Evolutionary conservation across 345 rosid species (phyloP), one percentile per base, ranked within the genome.

Genomic region (Abelmoschus esculentus): DNA sequence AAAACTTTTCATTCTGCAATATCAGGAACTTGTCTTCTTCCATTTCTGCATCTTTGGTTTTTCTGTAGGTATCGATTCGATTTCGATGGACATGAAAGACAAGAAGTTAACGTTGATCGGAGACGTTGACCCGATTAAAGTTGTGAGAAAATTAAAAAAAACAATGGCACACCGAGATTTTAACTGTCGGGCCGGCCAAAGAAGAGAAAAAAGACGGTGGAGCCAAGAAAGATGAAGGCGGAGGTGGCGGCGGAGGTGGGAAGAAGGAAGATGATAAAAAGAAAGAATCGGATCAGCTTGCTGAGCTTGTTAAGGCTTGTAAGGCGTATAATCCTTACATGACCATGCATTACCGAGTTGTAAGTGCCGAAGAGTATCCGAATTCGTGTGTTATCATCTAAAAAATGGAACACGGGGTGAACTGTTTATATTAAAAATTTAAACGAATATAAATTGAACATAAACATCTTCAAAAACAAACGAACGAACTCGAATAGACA

Each of bases 101-200:
- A 73, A 66, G 18, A 87, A 87, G 13, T 5, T 92, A 53, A 92
- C 96, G 0, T 84, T 92, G 3, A 79, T 69, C 0, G 96, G 96
- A 4, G 78, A 78, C 0, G 75, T 88, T 0, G 87, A 92, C 47
- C 84, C 87, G 0, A 67, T 79, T 15, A 11, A 14, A 0, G 60
- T 89, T 2, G 84, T 76, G 17, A 52, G 9, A 47, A 89, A 84
- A 72, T 70, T 87, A 29, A 81, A 81, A 60, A 60, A 85, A 72
- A 56, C 61, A 8, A 38, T 83, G 83, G 79, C 0, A 14, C 62
- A 7, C 83, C 0, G 75, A 87, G 17, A 71, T 92, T 40, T n/a
- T 77, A 1, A 77, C 87, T 0, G 86, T 82, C 4, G 89, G 91
- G 2, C 84, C 90, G 0, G 87, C 79, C 8, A 80, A 73, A 60